Percentiles rank a stretch among this genome's conserved stretches.
These are phyloP conservation scores for Eucalyptus pumila DNA, from an alignment of 345 rosid species.

Conservation along the genomic window DNA sequence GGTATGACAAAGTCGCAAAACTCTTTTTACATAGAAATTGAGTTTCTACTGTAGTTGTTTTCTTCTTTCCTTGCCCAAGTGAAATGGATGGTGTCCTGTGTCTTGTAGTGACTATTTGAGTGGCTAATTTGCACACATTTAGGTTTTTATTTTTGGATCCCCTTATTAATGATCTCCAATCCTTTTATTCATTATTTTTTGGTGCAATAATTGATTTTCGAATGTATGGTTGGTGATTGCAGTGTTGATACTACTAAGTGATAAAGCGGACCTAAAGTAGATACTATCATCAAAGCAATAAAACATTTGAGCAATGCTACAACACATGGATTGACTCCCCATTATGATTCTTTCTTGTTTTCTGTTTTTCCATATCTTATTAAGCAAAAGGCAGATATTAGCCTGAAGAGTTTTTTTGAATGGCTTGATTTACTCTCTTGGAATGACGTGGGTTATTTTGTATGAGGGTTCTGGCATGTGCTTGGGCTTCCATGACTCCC, in stretches of 20 bases:
- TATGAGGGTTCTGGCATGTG: background rate
- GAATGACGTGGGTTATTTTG: background rate
- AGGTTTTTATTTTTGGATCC: background rate
- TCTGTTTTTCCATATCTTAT: background rate
- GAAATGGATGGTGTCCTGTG: background rate
- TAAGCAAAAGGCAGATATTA: background rate
- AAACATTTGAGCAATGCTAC: background rate
- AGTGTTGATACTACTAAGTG: no score
- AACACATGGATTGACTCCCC: background rate
- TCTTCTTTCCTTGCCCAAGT: background rate
- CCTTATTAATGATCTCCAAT: background rate
- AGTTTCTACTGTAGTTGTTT: background rate
- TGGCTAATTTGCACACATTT: background rate
- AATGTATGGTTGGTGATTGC: background rate
- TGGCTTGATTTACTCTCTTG: background rate
- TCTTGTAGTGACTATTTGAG: background rate
- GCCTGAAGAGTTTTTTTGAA: background rate
- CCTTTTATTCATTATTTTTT: background rate
- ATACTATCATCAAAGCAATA: background rate
- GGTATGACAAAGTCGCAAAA: conserved; percentile 22
- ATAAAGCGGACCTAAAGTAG: background rate
- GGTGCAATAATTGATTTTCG: no score
- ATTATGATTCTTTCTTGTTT: background rate
- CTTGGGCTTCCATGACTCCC: background rate
- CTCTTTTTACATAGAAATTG: background rate